Base-by-base conservation (phyloP, 768 basidiomycete genomes). In the Hygrocybe coccinea region DNA sequence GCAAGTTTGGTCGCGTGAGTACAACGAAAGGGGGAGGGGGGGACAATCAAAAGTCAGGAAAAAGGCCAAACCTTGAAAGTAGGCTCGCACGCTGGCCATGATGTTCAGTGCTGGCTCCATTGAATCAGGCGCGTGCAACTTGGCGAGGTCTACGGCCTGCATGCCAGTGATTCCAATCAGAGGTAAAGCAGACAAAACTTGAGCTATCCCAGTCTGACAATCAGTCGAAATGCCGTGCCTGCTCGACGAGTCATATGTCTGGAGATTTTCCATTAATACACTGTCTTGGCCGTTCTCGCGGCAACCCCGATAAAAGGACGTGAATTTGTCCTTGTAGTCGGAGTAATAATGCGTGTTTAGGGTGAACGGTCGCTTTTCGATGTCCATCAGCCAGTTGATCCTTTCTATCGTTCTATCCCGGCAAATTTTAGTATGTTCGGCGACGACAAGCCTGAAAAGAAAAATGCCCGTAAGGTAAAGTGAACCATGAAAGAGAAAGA, bases 1-100 rank as follows among this genome's bases (percentile, higher is more conserved):
- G 54, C 4, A 59, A 3, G 33, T 17, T 19, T 56, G 24, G 37
- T n/a, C 34, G 39, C 39, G 39, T 44, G 50, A 15, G 41, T 51
- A 46, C 54, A 58, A 45, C 60, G 29, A 29, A 29, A n/a, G n/a
- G n/a, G n/a, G n/a, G n/a, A n/a, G n/a, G n/a, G n/a, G n/a, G n/a
- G n/a, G n/a, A n/a, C n/a, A n/a, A n/a, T n/a, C n/a, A n/a, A n/a
- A n/a, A n/a, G n/a, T n/a, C n/a, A n/a, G n/a, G n/a, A n/a, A n/a
- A n/a, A n/a, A n/a, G n/a, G n/a, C n/a, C 29, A 3, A 60, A 86
- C 88, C 87, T 75, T 88, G 84, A 66, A 88, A 89, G 59, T 89
- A 88, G 0, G 83, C 86, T 5, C 85, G 74, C 1, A 87, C 84
- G 54, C 82, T 78, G 0, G 85, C 84, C 85, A 89, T 88, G 61